Conservation (phyloP, 768 basidiomycete species). For the Scleroderma citrinum region DNA sequence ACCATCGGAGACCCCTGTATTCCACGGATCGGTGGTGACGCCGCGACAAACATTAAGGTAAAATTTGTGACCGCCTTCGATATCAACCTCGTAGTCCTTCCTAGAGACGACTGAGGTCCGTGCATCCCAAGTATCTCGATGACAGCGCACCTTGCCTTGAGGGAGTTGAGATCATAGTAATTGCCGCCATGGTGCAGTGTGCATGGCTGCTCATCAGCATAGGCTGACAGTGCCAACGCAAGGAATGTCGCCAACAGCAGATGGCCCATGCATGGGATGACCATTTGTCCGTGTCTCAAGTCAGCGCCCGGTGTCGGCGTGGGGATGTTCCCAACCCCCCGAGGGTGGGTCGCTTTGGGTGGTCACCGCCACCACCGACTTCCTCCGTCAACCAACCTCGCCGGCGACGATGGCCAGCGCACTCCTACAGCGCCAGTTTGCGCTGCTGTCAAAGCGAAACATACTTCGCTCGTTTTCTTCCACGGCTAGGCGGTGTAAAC, state of each 20-base stretch:
- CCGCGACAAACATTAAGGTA: conserved; percentile 61
- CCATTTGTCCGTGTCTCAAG: background rate
- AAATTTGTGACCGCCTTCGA: conserved; percentile 41
- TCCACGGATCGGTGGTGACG: conserved; percentile 54
- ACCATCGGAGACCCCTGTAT: conserved; percentile 42
- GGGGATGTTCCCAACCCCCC: conserved; percentile 13
- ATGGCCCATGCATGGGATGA: conserved; percentile 4
- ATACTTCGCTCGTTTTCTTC: conserved; percentile 22
- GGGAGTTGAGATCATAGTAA: conserved; percentile 62
- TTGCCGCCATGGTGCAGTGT: conserved; percentile 48
- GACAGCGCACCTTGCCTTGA: conserved; percentile 47
- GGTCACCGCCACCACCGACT: conserved; percentile 24
- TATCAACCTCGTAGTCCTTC: conserved; percentile 55
- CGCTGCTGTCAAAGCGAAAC: conserved; percentile 27
- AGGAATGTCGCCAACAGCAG: conserved; percentile 2
- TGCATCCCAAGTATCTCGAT: background rate
- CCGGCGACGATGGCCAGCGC: conserved; percentile 53
- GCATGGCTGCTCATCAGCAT: conserved; percentile 51
- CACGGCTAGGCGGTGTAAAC: conserved; percentile 17
- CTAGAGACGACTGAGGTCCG: conserved; percentile 32
- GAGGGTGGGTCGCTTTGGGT: background rate
- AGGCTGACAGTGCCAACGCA: conserved; percentile 3
- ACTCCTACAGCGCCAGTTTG: conserved; percentile 56
- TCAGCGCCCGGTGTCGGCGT: no score
- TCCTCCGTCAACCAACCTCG: conserved; percentile 14